phyloP scores from a whole-genome alignment of 306 rosid species.

The Pyrus pyrifolia region DNA sequence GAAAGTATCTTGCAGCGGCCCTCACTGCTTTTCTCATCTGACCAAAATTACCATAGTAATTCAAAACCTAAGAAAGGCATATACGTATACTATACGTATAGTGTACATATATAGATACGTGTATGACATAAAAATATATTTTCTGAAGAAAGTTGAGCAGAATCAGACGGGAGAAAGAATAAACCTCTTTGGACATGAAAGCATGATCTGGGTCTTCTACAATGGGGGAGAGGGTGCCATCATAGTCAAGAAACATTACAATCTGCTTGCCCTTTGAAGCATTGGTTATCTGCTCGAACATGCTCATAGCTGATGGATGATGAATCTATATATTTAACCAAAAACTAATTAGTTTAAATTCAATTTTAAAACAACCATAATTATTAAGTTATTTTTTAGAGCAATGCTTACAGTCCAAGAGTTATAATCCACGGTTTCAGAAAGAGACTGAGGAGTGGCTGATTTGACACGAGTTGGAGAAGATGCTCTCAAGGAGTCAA shows the following conservation, averaged over 20 bases:
- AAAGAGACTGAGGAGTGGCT: not conserved
- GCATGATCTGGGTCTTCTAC: constrained; percentile 88
- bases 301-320: constrained; percentile 70
- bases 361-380: not conserved
- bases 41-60: not conserved
- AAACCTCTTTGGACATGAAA: constrained; percentile 78
- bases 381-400: not conserved
- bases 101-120: too few species aligned
- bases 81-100: not conserved
- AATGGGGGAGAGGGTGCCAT: constrained; percentile 92
- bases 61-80: not conserved
- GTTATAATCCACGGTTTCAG: constrained; percentile 33
- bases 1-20: constrained; percentile 60
- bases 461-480: constrained; percentile 63
- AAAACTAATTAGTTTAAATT: not conserved
- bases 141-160: not conserved
- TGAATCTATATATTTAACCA: constrained; percentile 27
- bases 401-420: constrained; percentile 56
- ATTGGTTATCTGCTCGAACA: constrained; percentile 50
- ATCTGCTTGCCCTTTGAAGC: constrained; percentile 59
- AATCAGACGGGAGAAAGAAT: not conserved
- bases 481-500: constrained; percentile 86
- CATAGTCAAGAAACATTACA: constrained; percentile 85
- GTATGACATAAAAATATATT: not conserved
- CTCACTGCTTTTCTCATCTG: constrained; percentile 82